Base-by-base conservation (phyloP, 176 grass and related monocot genomes). In the Saccharum officinarum region DNA sequence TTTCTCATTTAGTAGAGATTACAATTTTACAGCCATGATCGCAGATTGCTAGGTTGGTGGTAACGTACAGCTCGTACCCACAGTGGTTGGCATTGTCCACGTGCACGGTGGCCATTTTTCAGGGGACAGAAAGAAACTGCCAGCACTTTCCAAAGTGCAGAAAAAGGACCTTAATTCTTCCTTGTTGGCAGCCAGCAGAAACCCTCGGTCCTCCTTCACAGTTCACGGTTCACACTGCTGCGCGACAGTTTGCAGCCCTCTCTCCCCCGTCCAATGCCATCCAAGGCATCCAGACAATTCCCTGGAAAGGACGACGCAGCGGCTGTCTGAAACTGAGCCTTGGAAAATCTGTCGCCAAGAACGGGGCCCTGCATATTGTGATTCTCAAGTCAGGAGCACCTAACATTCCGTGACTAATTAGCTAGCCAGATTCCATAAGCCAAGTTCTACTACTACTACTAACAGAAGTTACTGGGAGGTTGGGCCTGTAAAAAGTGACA, bases 211-310 rank as follows among this genome's bases (percentile, higher is more conserved):
- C 46, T 80, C 18, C 82, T 62, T 62, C 10, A 63, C 7, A n/a
- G 8, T 57, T 46, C 31, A 31, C 31, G 2, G 11, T 13, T 9
- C 7, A n/a, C 5, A 69, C 63, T 77, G 62, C 50, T 88, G n/a
- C 4, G 31, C 13, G 6, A 34, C 83, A 78, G 83, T 54, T 14
- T 41, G 25, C 52, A 49, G 25, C 40, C 23, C 13, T 22, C 73
- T 66, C 73, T 90, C 83, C 73, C 80, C 73, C 83, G 73, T 86
- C 79, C 83, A 85, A 64, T 80, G 8, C 7, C 23, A 44, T 80
- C 75, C 31, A 26, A 55, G 67, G 83, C 57, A 31, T 85, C 74
- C 40, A 59, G 6, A 10, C 40, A 41, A 37, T 86, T 86, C 50
- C 41, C 39, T 61, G 40, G 1, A 50, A 90, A 86, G 77, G 79